Evolutionary conservation across 164 flowering plant species (phyloP).

Genomic region (Akebia trifoliata): DNA sequence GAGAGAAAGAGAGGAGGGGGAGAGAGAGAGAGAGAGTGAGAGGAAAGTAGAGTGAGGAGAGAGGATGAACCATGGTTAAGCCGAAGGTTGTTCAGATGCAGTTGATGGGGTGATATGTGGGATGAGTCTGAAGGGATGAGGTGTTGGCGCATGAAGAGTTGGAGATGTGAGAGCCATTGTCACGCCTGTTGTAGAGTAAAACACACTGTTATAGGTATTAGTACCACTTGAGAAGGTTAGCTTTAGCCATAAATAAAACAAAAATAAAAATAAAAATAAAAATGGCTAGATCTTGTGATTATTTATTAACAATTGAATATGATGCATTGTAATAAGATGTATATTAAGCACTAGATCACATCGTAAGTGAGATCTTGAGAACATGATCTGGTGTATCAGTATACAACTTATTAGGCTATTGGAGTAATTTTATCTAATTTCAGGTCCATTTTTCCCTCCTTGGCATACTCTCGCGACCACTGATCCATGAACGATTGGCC

Average conservation of each 20-base stretch:
- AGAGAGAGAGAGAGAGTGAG: conserved; percentile 19
- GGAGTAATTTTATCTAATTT: too few relatives aligned
- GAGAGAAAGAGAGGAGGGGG: conserved; percentile 10
- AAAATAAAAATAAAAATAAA: not conserved
- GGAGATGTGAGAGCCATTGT: conserved; percentile 53
- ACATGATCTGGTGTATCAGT: too few relatives aligned
- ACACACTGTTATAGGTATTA: conserved; percentile 85
- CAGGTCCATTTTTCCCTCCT: too few relatives aligned
- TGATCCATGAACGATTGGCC: too few relatives aligned
- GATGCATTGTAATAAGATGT: too few relatives aligned
- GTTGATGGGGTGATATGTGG: conserved; percentile 18
- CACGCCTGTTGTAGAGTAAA: conserved; percentile 94
- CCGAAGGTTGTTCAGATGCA: conserved; percentile 47
- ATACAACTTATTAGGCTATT: too few relatives aligned
- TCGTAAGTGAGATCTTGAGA: too few relatives aligned
- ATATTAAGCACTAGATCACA: too few relatives aligned
- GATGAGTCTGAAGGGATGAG: conserved; percentile 53
- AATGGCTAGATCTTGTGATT: too few relatives aligned
- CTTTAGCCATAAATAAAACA: not conserved
- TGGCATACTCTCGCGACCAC: too few relatives aligned
- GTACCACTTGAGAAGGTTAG: conserved; percentile 21
- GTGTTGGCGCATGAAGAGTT: conserved; percentile 47
- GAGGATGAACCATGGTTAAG: conserved; percentile 77
- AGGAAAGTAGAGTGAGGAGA: conserved; percentile 20
- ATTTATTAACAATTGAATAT: too few relatives aligned